Evolutionary conservation across 2,329 filamentous ascomycete genomes (phyloP), one percentile per base, ranked within the genome.

Genomic region (Beauveria rudraprayagi): DNA sequence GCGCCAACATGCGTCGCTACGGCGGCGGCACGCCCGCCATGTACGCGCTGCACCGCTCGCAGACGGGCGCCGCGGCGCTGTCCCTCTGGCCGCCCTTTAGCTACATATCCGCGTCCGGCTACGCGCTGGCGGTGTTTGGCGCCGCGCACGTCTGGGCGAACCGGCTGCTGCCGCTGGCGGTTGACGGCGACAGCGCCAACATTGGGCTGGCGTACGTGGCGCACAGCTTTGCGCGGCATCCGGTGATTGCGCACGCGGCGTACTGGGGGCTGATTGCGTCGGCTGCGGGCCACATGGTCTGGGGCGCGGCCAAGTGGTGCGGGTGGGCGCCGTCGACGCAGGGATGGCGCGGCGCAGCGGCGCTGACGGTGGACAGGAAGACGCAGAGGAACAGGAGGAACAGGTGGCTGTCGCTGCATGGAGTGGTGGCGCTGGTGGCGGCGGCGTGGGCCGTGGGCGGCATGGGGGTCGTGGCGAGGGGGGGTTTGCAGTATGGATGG

Each of bases 171-270:
- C 93, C 94, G 2, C 73, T 92, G 40, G 78, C 84, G 30, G 82
- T 91, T 50, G 90, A 95, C 59, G 92, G 92, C 7, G 91, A 92
- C 62, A 92, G 87, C 68, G 90, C 90, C n/a, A 88, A 93, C 59
- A 87, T 97, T 46, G 90, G 90, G 0, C 77, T 97, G 14, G 87
- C 85, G 14, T 97, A 90, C 71, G 87, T 97, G 8, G 85, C 87
- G 14, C 92, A 97, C 74, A 91, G 90, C 3, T 94, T 97, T 70
- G 86, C 89, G 34, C 81, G 84, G 16, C 87, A 90, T 68, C 86
- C 87, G 0, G 66, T 80, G 1, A 71, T 88, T 9, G 84, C 89
- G n/a, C 88, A 85, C 71, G 67, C 81, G 1, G 87, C 88, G 1
- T 96, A 95, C 71, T 69, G 78, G 1, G 80, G 85, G 1, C 78